A percentile compares a stretch with the other conserved stretches of the same genome.
Evolutionary conservation across 306 rosid genomes (phyloP).

Genomic region (Ormosia emarginata): DNA sequence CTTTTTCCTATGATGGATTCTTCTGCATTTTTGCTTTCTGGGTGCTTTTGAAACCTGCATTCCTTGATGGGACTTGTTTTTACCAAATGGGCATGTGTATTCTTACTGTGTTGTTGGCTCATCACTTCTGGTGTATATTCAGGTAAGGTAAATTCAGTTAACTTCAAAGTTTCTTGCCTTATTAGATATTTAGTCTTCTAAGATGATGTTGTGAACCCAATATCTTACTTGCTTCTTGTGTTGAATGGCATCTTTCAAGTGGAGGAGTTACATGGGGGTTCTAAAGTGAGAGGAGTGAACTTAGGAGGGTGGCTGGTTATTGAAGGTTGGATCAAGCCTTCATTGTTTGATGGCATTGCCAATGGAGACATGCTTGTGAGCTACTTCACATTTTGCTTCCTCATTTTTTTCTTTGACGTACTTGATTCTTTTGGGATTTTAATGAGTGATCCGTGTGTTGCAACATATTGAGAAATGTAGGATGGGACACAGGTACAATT

Average conservation of each 20-base stretch:
- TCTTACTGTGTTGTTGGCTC: slow-evolving; percentile 52
- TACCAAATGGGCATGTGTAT: slow-evolving; percentile 59
- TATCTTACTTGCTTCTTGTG: not conserved
- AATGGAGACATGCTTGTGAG: slow-evolving; percentile 94
- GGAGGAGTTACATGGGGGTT: slow-evolving; percentile 64
- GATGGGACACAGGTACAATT: slow-evolving; percentile 81
- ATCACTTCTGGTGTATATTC: slow-evolving; percentile 51
- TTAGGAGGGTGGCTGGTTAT: slow-evolving; percentile 95
- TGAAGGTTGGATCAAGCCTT: slow-evolving; percentile 98
- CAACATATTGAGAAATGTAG: slow-evolving; percentile 36
- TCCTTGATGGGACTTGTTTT: slow-evolving; percentile 67
- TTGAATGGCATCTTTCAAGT: slow-evolving; percentile 40
- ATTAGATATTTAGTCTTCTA: not conserved
- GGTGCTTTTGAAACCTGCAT: slow-evolving; percentile 42
- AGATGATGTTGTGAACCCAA: not conserved
- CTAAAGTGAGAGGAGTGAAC: slow-evolving; percentile 82
- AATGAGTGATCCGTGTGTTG: slow-evolving; percentile 10
- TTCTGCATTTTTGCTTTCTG: slow-evolving; percentile 30
- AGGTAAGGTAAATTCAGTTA: slow-evolving; percentile 52
- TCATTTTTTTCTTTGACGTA: not conserved
- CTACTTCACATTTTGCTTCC: slow-evolving; percentile 10
- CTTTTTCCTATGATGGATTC: slow-evolving; percentile 38
- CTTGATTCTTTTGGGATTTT: slow-evolving; percentile 1
- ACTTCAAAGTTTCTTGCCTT: slow-evolving; percentile 17
- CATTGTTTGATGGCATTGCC: slow-evolving; percentile 90